These are phyloP conservation scores for Coemansia sp. DNA, from an alignment of 192 early-diverging fungal genomes.

Conservation along the genomic window DNA sequence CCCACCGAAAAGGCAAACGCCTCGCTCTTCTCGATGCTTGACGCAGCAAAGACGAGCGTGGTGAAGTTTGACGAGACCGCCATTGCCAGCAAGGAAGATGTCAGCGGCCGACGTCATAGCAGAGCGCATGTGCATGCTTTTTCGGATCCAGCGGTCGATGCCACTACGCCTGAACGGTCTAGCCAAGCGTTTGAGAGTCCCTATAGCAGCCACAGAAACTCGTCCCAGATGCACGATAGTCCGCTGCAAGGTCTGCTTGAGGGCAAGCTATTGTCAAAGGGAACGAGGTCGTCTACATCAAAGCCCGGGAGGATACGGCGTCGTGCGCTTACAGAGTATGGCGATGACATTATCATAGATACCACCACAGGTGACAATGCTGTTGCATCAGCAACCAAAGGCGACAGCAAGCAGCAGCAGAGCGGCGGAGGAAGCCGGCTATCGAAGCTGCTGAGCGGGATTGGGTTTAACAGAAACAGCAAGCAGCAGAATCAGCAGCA, in stretches of 20 bases:
- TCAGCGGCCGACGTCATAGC: neutral
- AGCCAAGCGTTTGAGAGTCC: neutral
- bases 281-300: neutral
- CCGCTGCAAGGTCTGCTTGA: slow-evolving; percentile 5
- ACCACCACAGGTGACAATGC: neutral
- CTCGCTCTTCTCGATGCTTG: slow-evolving; percentile 42
- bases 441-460: slow-evolving; percentile 21
- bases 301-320: slow-evolving; percentile 36
- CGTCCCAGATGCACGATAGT: neutral
- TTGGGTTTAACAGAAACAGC: slow-evolving; percentile 15
- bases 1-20: slow-evolving; percentile 30
- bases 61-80: neutral
- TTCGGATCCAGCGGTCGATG: neutral
- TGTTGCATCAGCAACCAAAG: neutral
- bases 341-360: neutral
- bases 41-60: neutral
- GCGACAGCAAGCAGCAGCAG: neutral
- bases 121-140: neutral
- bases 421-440: slow-evolving; percentile 11
- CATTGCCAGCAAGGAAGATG: neutral
- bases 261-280: neutral
- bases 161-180: neutral
- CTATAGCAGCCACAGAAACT: neutral
- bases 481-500: neutral
- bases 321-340: slow-evolving; percentile 23